These are phyloP conservation scores for Monilinia aucupariae DNA, from an alignment of 2,329 filamentous ascomycete species.

Conservation along the genomic window DNA sequence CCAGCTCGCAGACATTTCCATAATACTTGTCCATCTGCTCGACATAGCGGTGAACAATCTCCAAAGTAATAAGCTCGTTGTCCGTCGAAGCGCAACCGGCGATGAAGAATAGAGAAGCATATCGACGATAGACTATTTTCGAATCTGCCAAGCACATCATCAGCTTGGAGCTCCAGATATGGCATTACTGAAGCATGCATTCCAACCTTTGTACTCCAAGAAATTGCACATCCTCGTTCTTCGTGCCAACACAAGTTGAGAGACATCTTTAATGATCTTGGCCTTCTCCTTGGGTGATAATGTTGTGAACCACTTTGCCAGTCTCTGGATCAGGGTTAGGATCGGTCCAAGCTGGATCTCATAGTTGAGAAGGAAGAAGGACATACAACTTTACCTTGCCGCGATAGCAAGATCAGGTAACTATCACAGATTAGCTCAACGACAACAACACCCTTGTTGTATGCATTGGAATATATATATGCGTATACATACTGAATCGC, in stretches of 20 bases:
- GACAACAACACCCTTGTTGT: not conserved
- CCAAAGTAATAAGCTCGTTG: slow-evolving; percentile 96
- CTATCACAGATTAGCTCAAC: slow-evolving; percentile 43
- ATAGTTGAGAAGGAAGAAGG: slow-evolving; percentile 22
- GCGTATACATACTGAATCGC: slow-evolving; percentile 48
- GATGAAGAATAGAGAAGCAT: slow-evolving; percentile 98
- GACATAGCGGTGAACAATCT: slow-evolving; percentile 98
- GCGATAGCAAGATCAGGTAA: slow-evolving; percentile 94
- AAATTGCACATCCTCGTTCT: slow-evolving; percentile 99
- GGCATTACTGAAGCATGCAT: not conserved
- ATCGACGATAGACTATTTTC: slow-evolving; percentile 97
- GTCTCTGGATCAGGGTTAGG: slow-evolving; percentile 57
- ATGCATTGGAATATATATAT: not conserved
- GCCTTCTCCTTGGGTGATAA: slow-evolving; percentile 97
- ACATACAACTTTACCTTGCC: slow-evolving; percentile 98
- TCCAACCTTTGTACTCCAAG: slow-evolving; percentile 91
- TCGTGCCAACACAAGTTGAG: slow-evolving; percentile 90
- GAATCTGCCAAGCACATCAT: slow-evolving; percentile 58
- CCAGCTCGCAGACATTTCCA: slow-evolving; percentile 95
- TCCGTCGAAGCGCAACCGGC: slow-evolving; percentile 94
- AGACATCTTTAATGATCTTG: slow-evolving; percentile 99
- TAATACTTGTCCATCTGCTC: slow-evolving; percentile 99
- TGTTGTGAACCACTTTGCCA: slow-evolving; percentile 99
- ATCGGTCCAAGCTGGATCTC: slow-evolving; percentile 16
- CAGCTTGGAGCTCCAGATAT: slow-evolving; percentile 16